phyloP scores from a whole-genome alignment of 2,329 filamentous ascomycete genomes.

The Colletotrichum sp. region DNA sequence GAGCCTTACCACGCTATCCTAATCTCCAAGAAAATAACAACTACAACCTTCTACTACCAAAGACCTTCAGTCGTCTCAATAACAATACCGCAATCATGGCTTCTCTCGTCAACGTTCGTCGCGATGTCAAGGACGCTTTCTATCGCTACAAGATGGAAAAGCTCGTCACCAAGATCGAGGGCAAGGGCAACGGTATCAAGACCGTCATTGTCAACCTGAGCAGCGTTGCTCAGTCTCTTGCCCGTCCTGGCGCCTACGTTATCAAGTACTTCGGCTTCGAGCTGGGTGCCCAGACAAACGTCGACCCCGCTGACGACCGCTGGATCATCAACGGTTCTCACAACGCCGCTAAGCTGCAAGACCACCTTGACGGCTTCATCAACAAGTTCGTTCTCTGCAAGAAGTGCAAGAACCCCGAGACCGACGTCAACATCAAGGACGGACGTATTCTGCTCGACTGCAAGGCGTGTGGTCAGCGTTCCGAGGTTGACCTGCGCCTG shows the following conservation, averaged over 20 bases:
- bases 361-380: conserved; percentile 98
- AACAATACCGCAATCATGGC: conserved; percentile 75
- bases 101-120: conserved; percentile 91
- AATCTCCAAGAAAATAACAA: not conserved
- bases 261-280: conserved; percentile 99
- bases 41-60: not conserved
- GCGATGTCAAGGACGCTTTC: conserved; percentile 97
- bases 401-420: conserved; percentile 99
- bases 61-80: not conserved
- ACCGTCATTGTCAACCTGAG: conserved; percentile 95
- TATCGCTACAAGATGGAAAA: conserved; percentile 99
- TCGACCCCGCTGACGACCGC: conserved; percentile 94
- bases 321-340: conserved; percentile 99
- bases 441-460: conserved; percentile 92
- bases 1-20: not conserved
- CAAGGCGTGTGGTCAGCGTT: conserved; percentile 96
- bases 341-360: conserved; percentile 93
- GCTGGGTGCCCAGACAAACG: conserved; percentile 97
- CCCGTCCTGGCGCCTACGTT: conserved; percentile 89
- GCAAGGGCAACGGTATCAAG: conserved; percentile 99
- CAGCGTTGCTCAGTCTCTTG: conserved; percentile 90
- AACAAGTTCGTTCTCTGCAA: conserved; percentile 98
- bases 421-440: conserved; percentile 93
- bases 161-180: conserved; percentile 98
- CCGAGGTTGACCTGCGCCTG: conserved; percentile 87